Evolutionary conservation across 768 basidiomycete genomes (phyloP).

Genomic region (Daedalea quercina): DNA sequence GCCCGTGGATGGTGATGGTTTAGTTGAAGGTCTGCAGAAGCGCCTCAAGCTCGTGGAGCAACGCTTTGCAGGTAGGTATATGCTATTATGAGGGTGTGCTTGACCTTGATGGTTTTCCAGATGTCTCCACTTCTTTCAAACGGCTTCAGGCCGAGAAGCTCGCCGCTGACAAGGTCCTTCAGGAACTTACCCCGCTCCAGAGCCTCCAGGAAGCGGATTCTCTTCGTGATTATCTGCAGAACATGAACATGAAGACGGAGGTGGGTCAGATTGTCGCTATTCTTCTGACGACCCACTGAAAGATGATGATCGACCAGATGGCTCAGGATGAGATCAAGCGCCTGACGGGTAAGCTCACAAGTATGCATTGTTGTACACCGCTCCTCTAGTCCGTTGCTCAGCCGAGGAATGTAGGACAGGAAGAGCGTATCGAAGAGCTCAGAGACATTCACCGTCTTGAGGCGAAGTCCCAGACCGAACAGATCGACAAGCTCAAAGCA

Average conservation of each 20-base stretch:
- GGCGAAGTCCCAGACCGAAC: slow-evolving; percentile 67
- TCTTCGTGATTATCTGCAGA: slow-evolving; percentile 68
- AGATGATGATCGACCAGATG: slow-evolving; percentile 33
- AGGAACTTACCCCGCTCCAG: slow-evolving; percentile 65
- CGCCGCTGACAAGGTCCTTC: slow-evolving; percentile 61
- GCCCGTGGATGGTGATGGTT: not conserved
- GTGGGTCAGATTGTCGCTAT: slow-evolving; percentile 39
- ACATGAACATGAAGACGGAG: slow-evolving; percentile 59
- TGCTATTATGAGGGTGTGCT: not conserved
- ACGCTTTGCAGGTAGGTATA: slow-evolving; percentile 57
- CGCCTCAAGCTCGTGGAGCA: slow-evolving; percentile 68
- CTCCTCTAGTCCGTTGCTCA: not conserved
- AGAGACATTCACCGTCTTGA: slow-evolving; percentile 80
- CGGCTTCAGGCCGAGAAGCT: slow-evolving; percentile 65
- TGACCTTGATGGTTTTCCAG: slow-evolving; percentile 28
- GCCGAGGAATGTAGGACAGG: slow-evolving; percentile 53
- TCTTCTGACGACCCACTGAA: no score
- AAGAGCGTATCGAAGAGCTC: slow-evolving; percentile 77
- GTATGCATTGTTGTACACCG: slow-evolving; percentile 36
- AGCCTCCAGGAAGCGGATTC: slow-evolving; percentile 57
- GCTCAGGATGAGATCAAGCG: slow-evolving; percentile 76
- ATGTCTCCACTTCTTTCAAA: slow-evolving; percentile 74
- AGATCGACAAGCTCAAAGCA: slow-evolving; percentile 61
- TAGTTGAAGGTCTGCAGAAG: slow-evolving; percentile 53
- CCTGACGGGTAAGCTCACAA: slow-evolving; percentile 61